Evolutionary conservation across 2,329 filamentous ascomycete genomes (phyloP), one percentile per base, ranked within the genome.

Genomic region (Cadophora sp.): DNA sequence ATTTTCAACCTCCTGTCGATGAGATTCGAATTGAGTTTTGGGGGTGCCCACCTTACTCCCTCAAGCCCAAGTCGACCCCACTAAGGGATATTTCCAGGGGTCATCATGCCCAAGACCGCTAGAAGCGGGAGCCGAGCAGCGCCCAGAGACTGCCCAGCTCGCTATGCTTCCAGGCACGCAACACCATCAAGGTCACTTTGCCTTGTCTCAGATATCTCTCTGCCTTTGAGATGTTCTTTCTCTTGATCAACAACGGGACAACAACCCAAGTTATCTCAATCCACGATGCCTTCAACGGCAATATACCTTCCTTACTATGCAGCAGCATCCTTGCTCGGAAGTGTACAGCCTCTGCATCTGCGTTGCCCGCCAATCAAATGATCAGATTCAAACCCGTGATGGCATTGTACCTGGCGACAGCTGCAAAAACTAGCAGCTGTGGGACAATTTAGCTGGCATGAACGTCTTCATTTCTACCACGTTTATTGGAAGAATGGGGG

Each of bases 331-430:
- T 48, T 39, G n/a, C 39, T 30, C 50, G 50, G 61, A 64, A 45
- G 61, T 22, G 41, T 45, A 22, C 33, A 64, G 20, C 24, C 50
- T 41, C 50, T 55, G 61, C 50, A 45, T 63, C n/a, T 30, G 30
- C 33, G 6, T 16, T 20, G 11, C 39, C 24, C 61, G 27, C 61
- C 61, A 64, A 64, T 64, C 61, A 64, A 33, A 47, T n/a, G 22
- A 16, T 1, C 50, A 47, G 14, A n/a, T 56, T 64, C 61, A 58
- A 22, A 48, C 61, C 61, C 61, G 61, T 64, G 61, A 64, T 39
- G 9, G 45, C 8, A 22, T 11, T 18, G 27, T 51, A 48, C 39
- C 43, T 47, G 43, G n/a, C n/a, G 36, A 9, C 18, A 7, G n/a
- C 36, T 22, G 4, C 8, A 33, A 20, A 47, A 58, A 33, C 51